These are phyloP conservation scores for Didymella pinodella DNA, from an alignment of 2,329 filamentous ascomycete species.

Conservation along the genomic window DNA sequence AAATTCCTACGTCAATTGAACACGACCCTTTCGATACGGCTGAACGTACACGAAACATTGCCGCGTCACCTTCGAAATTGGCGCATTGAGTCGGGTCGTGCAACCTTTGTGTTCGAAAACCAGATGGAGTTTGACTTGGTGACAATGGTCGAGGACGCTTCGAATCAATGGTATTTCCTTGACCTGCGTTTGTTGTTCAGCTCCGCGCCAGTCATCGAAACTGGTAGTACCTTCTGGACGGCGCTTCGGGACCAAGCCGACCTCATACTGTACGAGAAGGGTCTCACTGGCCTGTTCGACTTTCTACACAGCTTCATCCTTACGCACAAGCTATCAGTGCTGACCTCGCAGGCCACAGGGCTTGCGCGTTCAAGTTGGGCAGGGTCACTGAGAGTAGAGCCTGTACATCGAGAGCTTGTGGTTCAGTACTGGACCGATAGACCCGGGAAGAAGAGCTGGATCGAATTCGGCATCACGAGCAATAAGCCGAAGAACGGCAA, in stretches of 20 bases:
- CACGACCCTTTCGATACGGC: conserved; percentile 78
- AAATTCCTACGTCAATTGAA: conserved; percentile 82
- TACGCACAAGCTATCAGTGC: conserved; percentile 87
- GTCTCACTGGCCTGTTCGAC: conserved; percentile 81
- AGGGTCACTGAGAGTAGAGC: conserved; percentile 77
- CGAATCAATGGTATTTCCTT: conserved; percentile 91
- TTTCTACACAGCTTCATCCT: conserved; percentile 87
- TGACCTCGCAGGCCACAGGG: conserved; percentile 77
- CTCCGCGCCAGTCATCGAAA: conserved; percentile 69
- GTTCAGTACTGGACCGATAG: conserved; percentile 89
- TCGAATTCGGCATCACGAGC: conserved; percentile 83
- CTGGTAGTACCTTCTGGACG: conserved; percentile 64
- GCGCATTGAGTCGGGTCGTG: conserved; percentile 82
- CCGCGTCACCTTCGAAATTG: conserved; percentile 81
- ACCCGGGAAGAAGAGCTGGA: conserved; percentile 81
- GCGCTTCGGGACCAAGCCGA: conserved; percentile 73
- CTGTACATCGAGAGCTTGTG: conserved; percentile 80
- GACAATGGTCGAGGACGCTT: conserved; percentile 82
- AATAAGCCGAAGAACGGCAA: conserved; percentile 56
- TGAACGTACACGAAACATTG: conserved; percentile 86
- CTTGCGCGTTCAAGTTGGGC: conserved; percentile 78
- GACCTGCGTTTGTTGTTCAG: conserved; percentile 86
- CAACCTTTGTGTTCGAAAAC: conserved; percentile 80
- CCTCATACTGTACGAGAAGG: conserved; percentile 70
- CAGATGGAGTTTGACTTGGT: conserved; percentile 96